Conservation (phyloP, 495 filamentous ascomycete genomes). For the Penicillium herquei region DNA sequence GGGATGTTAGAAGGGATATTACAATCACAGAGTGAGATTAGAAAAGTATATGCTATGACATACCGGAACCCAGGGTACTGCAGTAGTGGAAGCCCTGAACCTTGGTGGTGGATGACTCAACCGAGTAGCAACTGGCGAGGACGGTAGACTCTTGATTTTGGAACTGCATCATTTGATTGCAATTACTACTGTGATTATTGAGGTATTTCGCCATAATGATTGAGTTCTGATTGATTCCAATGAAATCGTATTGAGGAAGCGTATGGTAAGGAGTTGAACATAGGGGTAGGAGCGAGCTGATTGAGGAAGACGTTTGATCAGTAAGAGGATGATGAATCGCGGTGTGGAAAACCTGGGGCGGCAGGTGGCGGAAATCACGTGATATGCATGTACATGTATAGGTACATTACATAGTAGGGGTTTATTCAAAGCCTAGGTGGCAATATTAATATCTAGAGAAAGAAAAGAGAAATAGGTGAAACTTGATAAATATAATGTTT, state of each 20-base stretch:
- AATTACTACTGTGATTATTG: constrained; percentile 69
- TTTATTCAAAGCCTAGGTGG: no score
- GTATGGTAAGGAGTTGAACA: neutral
- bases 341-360: constrained; percentile 3
- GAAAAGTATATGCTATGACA: constrained; percentile 10
- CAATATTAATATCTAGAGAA: no score
- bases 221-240: constrained; percentile 7
- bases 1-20: constrained; percentile 3
- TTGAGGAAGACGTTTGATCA: neutral
- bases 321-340: neutral
- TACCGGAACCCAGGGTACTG: constrained; percentile 79
- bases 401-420: neutral
- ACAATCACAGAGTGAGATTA: neutral
- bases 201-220: constrained; percentile 55
- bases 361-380: neutral
- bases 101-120: constrained; percentile 50
- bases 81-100: constrained; percentile 90
- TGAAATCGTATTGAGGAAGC: constrained; percentile 7
- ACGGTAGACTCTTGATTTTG: constrained; percentile 55
- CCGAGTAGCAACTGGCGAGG: constrained; percentile 82
- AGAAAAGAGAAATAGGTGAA: no score
- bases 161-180: constrained; percentile 59
- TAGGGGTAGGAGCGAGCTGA: constrained; percentile 1
- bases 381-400: neutral
- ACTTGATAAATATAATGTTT: neutral